Percentiles rank a stretch among this genome's conserved stretches.
phyloP scores from a whole-genome alignment of 2,329 filamentous ascomycete species.

The Aureobasidium zeae region DNA sequence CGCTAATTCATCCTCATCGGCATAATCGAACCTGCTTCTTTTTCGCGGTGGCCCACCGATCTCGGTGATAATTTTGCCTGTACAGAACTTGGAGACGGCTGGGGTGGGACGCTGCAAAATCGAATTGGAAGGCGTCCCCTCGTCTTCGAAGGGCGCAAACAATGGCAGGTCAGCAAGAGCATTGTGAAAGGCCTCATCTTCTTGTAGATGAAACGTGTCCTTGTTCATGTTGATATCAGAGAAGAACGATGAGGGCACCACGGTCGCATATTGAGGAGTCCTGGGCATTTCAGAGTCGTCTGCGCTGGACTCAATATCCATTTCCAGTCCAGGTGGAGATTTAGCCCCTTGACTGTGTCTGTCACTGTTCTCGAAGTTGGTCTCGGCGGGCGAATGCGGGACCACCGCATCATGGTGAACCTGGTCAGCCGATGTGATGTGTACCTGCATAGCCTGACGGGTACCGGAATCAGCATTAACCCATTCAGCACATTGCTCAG shows the following conservation, averaged over 20 bases:
- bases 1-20: conserved; percentile 18
- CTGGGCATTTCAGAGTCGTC: conserved; percentile 14
- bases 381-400: conserved; percentile 21
- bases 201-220: conserved; percentile 13
- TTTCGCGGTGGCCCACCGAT: conserved; percentile 59
- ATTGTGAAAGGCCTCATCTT: conserved; percentile 32
- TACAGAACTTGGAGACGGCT: conserved; percentile 77
- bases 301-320: conserved; percentile 9
- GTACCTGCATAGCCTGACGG: conserved; percentile 59
- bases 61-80: conserved; percentile 65
- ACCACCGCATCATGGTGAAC: conserved; percentile 18
- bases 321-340: conserved; percentile 14
- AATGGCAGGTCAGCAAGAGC: conserved; percentile 73
- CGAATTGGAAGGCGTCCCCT: conserved; percentile 38
- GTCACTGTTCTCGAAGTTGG: conserved; percentile 14
- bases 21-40: conserved; percentile 73
- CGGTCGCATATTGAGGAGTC: conserved; percentile 16
- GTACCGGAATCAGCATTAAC: conserved; percentile 55
- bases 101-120: conserved; percentile 47
- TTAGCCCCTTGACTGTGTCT: conserved; percentile 7
- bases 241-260: conserved; percentile 17
- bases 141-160: conserved; percentile 55
- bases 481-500: conserved; percentile 77
- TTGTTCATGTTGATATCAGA: conserved; percentile 17
- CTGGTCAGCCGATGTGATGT: conserved; percentile 35